Conservation (phyloP, 192 early-diverging fungal species). For the Coemansia sp. region DNA sequence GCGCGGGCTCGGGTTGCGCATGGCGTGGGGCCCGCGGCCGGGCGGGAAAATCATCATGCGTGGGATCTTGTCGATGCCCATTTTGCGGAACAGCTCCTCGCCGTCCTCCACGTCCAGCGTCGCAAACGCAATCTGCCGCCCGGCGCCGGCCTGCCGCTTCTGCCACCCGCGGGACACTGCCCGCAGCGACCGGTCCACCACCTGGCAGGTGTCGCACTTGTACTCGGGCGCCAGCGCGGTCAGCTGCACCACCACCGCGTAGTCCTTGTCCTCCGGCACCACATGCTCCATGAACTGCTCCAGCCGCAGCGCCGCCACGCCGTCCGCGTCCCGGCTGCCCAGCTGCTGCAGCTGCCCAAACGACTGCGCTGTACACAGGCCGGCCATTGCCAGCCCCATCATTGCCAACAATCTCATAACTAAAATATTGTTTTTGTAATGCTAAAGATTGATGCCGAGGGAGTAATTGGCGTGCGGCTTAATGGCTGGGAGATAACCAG, state of each 20-base stretch:
- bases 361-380: conserved; percentile 17
- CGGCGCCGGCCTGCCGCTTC: conserved; percentile 9
- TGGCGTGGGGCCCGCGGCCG: conserved; percentile 22
- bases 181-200: conserved; percentile 29
- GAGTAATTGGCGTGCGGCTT: conserved; percentile 42
- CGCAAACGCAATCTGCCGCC: conserved; percentile 29
- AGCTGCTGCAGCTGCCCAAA: conserved; percentile 21
- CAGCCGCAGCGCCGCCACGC: conserved; percentile 26
- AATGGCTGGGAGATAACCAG: conserved; percentile 59
- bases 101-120: conserved; percentile 48
- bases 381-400: conserved; percentile 13
- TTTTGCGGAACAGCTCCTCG: conserved; percentile 47
- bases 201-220: conserved; percentile 41
- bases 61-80: conserved; percentile 49
- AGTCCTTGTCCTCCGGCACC: conserved; percentile 36
- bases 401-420: conserved; percentile 14
- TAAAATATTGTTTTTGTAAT: background rate
- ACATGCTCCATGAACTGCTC: conserved; percentile 37
- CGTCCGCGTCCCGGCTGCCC: conserved; percentile 27
- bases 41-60: conserved; percentile 48
- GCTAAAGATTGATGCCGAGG: conserved; percentile 32
- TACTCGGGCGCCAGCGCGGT: conserved; percentile 46
- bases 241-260: conserved; percentile 50
- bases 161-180: conserved; percentile 47
- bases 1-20: conserved; percentile 35